phyloP scores from a whole-genome alignment of 306 rosid species.

The Myrica gale region DNA sequence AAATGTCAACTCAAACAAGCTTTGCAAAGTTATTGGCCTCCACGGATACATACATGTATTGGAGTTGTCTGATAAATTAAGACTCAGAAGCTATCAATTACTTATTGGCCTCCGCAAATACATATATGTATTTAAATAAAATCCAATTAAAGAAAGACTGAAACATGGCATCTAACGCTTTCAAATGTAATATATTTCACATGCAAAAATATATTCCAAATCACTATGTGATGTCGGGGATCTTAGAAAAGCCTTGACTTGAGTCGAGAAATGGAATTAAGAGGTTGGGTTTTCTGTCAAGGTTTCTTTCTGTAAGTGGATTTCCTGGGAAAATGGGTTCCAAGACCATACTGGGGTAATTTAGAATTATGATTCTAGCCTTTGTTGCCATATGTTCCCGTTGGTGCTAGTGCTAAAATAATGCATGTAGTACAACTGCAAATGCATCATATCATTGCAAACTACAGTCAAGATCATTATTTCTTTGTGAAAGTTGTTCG shows the following conservation, averaged over 20 bases:
- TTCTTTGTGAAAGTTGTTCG: neutral
- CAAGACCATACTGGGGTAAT: constrained; percentile 13
- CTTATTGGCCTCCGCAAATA: too few species aligned
- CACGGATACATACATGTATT: too few species aligned
- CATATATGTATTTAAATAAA: too few species aligned
- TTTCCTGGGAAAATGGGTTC: constrained; percentile 37
- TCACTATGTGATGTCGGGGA: neutral
- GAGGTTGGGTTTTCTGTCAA: neutral
- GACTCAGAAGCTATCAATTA: too few species aligned
- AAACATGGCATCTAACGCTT: neutral
- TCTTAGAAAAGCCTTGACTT: neutral
- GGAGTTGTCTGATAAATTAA: too few species aligned
- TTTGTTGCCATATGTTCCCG: neutral
- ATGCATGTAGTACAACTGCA: neutral
- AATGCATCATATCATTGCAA: neutral
- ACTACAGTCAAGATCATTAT: neutral
- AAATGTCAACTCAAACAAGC: too few species aligned
- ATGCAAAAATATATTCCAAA: too few species aligned
- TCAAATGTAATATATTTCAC: neutral
- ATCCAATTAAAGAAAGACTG: too few species aligned
- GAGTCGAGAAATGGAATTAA: too few species aligned
- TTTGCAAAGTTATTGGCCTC: too few species aligned
- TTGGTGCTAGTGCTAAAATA: neutral
- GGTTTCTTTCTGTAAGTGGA: constrained; percentile 37
- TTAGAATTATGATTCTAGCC: neutral